Base-by-base conservation (phyloP, 371 early-diverging fungal species). In the Apophysomyces variabilis region DNA sequence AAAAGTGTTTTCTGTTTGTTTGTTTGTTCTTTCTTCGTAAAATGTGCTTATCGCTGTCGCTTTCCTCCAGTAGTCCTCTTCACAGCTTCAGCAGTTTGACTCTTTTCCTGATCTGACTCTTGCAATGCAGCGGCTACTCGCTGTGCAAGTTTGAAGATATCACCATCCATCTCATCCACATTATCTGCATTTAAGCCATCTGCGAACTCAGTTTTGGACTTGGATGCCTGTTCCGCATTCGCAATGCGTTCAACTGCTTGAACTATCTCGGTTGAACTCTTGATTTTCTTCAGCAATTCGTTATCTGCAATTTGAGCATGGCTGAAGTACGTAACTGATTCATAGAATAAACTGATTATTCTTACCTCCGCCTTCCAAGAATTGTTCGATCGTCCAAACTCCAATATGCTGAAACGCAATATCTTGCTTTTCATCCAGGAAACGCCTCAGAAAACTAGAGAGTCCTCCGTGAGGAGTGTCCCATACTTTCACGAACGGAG, bases 351-450 rank as follows among this genome's bases (percentile, higher is more conserved):
- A 60, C 32, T 3, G 1, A 26, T 26, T 1, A 16, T 66, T 56
- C 26, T 65, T 74, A 80, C 89, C 84, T 58, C 72, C 79, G 9
- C 87, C 88, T 63, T 93, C 93, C 63, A 92, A 70, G 69, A 93
- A 90, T 75, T 93, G 93, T 38, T 93, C 89, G 65, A 95, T 85
- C 13, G 95, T 94, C 95, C 95, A 95, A n/a, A 95, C 86, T 7
- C 92, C 93, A 70, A 95, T 92, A 66, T 93, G 93, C 66, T 91
- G 91, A 68, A 92, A 92, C 16, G 91, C 89, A 62, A 86, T 75
- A 61, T 91, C 93, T 50, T 82, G 81, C 35, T 83, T 81, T 58
- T 89, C 88, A 18, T 79, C 80, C 37, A 94, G 72, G 74, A 94
- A 95, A 39, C 82, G 79, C 11, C 84, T 79, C 60, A 95, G 71